Conservation (phyloP, 345 rosid species). For the Eucalyptus curtisii region DNA sequence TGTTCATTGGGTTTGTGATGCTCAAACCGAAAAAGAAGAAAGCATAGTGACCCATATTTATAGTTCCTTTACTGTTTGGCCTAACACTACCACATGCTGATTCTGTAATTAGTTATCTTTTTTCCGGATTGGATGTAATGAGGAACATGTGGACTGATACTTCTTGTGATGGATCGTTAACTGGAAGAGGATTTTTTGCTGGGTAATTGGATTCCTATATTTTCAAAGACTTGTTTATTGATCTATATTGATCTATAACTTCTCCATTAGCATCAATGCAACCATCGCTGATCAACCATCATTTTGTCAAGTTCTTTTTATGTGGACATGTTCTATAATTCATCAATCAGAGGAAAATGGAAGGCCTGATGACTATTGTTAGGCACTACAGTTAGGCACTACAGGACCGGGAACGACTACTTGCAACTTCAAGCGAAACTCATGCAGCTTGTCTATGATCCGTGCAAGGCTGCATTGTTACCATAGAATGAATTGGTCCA, state of each 20-base stretch:
- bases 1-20: constrained; percentile 71
- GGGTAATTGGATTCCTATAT: background rate
- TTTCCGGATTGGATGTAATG: background rate
- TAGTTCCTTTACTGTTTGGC: background rate
- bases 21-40: constrained; percentile 84
- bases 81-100: background rate
- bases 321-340: background rate
- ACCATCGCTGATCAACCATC: background rate
- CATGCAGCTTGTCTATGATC: background rate
- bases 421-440: background rate
- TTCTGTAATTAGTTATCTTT: background rate
- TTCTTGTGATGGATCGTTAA: background rate
- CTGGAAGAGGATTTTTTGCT: background rate
- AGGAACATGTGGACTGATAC: background rate
- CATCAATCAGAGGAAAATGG: background rate
- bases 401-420: background rate
- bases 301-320: background rate
- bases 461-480: background rate
- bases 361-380: background rate
- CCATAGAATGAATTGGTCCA: background rate
- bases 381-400: background rate
- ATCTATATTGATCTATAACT: background rate
- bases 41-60: constrained; percentile 8
- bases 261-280: background rate
- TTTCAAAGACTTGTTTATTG: background rate